These are phyloP conservation scores for Ceratocystis diversiconidia DNA, from an alignment of 2,329 filamentous ascomycete genomes.

Conservation along the genomic window DNA sequence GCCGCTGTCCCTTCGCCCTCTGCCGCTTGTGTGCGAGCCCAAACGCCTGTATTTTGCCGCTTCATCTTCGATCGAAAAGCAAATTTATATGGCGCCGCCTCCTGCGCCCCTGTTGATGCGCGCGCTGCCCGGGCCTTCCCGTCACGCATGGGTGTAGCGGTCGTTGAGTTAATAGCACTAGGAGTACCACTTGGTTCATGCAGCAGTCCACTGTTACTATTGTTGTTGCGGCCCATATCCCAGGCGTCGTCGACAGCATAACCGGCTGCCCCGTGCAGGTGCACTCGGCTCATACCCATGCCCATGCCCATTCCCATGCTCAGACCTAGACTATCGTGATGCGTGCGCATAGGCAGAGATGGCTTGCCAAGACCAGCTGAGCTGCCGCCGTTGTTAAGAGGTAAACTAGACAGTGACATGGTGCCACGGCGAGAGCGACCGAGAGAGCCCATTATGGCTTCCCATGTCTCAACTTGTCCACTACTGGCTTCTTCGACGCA, in stretches of 20 bases:
- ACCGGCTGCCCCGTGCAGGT: constrained; percentile 1
- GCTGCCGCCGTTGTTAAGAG: constrained; percentile 20
- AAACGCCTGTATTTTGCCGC: constrained; percentile 4
- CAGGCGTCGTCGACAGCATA: constrained; percentile 15
- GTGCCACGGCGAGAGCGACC: constrained; percentile 15
- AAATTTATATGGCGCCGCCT: constrained; percentile 3
- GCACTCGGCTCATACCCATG: not conserved
- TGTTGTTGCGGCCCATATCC: not conserved
- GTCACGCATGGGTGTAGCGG: not conserved
- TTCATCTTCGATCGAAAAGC: constrained; percentile 11
- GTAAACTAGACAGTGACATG: not conserved
- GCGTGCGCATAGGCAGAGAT: not conserved
- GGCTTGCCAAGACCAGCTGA: constrained; percentile 2
- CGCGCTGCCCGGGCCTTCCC: not conserved
- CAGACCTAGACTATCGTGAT: not conserved
- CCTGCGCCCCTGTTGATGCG: constrained; percentile 9
- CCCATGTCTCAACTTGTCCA: constrained; percentile 48
- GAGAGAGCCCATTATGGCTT: constrained; percentile 36
- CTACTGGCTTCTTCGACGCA: constrained; percentile 43
- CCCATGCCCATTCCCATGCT: too few species aligned
- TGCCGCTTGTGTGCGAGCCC: constrained; percentile 8
- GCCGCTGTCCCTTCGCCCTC: not conserved
- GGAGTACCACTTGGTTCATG: not conserved
- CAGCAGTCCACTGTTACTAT: not conserved
- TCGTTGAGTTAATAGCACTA: not conserved